These are phyloP conservation scores for Solanum bulbocastanum DNA, from an alignment of 257 asterid species.

Conservation along the genomic window DNA sequence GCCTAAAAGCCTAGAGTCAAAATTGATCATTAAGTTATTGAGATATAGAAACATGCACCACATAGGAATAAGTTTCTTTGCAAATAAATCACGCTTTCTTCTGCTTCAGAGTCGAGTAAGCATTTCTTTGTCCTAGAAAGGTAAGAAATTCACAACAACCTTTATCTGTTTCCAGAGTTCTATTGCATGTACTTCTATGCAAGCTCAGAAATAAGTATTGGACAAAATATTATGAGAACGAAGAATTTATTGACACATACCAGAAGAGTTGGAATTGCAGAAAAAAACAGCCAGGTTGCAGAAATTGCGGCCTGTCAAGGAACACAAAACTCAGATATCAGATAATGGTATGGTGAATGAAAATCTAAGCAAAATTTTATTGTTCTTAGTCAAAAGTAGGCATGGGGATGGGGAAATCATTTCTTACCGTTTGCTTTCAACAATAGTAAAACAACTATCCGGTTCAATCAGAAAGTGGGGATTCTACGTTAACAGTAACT, in stretches of 20 bases:
- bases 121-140: background rate
- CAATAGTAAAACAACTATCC: background rate
- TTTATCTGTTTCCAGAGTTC: background rate
- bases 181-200: background rate
- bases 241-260: conserved; percentile 24
- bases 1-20: conserved; percentile 60
- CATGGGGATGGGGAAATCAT: background rate
- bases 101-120: background rate
- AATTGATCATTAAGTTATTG: background rate
- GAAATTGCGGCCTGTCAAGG: conserved; percentile 70
- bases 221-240: background rate
- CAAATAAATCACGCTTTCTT: background rate
- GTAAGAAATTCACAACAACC: background rate
- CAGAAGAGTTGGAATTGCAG: conserved; percentile 83
- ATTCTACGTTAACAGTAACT: background rate
- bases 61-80: background rate
- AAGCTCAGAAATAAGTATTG: background rate
- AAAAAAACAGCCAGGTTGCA: conserved; percentile 76
- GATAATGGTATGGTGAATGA: background rate
- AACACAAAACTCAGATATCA: background rate
- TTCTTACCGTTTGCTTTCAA: background rate
- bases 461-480: background rate
- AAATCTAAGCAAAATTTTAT: background rate
- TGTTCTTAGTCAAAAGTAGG: background rate
- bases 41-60: background rate